These are phyloP conservation scores for Colletotrichum cuscutae DNA, from an alignment of 2,329 filamentous ascomycete genomes.

Conservation along the genomic window DNA sequence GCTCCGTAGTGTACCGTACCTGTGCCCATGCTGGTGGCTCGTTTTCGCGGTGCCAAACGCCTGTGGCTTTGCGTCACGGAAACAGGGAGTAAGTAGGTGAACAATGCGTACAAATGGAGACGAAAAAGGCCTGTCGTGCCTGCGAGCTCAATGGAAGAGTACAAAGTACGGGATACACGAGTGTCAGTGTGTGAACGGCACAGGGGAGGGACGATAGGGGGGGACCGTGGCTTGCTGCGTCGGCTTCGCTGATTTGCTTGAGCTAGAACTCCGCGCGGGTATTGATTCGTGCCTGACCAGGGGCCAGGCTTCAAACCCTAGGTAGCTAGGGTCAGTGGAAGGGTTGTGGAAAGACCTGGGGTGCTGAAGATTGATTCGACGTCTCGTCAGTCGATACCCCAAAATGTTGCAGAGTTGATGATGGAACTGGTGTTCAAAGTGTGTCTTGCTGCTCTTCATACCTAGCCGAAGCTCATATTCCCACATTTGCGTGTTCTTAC, in stretches of 20 bases:
- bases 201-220: neutral
- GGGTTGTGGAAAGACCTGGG: neutral
- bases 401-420: neutral
- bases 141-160: too few relatives aligned
- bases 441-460: neutral
- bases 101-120: neutral
- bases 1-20: neutral
- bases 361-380: neutral
- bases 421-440: neutral
- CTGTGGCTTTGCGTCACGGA: constrained; percentile 3
- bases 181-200: too few relatives aligned
- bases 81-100: neutral
- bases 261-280: constrained; percentile 27
- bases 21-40: constrained; percentile 15
- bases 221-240: constrained; percentile 8
- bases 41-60: constrained; percentile 14
- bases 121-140: too few relatives aligned
- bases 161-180: too few relatives aligned
- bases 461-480: neutral
- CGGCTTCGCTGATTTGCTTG: constrained; percentile 23
- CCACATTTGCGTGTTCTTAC: neutral
- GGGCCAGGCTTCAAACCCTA: neutral
- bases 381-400: neutral
- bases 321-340: neutral
- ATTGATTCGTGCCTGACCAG: constrained; percentile 30